Percentiles rank a stretch among this genome's conserved stretches.
These are phyloP conservation scores for Fusarium vanettenii DNA, from an alignment of 2,329 filamentous ascomycete species.

Conservation along the genomic window DNA sequence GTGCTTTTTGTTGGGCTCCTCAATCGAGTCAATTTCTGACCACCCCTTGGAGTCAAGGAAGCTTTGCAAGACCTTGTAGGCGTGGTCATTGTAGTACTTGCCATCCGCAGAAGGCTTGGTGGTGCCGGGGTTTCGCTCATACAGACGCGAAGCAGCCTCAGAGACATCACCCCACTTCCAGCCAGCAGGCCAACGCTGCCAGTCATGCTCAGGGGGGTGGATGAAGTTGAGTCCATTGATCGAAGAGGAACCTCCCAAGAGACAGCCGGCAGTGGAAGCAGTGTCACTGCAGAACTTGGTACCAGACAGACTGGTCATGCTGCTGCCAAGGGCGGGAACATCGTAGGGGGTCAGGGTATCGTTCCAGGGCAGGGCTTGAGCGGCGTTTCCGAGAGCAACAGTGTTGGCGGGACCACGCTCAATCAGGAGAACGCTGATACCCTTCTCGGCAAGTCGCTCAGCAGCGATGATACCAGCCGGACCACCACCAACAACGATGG, in stretches of 20 bases:
- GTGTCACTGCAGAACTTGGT: slow-evolving; percentile 44
- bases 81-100: slow-evolving; percentile 72
- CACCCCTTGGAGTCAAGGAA: slow-evolving; percentile 71
- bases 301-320: slow-evolving; percentile 35
- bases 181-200: slow-evolving; percentile 40
- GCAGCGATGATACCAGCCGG: slow-evolving; percentile 43
- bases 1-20: slow-evolving; percentile 72
- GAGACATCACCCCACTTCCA: slow-evolving; percentile 40
- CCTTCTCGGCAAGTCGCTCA: slow-evolving; percentile 40
- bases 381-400: slow-evolving; percentile 34
- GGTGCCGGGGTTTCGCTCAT: slow-evolving; percentile 65
- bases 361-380: slow-evolving; percentile 38
- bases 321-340: slow-evolving; percentile 40
- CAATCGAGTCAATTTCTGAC: slow-evolving; percentile 73
- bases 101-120: slow-evolving; percentile 74
- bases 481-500: slow-evolving; percentile 42
- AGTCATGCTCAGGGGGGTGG: slow-evolving; percentile 40
- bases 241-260: slow-evolving; percentile 41
- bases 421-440: slow-evolving; percentile 40
- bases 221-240: slow-evolving; percentile 46
- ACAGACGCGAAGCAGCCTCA: slow-evolving; percentile 37
- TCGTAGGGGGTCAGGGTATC: slow-evolving; percentile 39
- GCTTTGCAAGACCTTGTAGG: slow-evolving; percentile 69
- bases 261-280: slow-evolving; percentile 40
- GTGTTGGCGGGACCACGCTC: slow-evolving; percentile 44